Conservation (phyloP, 495 filamentous ascomycete genomes). For the Annulohypoxylon stygium region DNA sequence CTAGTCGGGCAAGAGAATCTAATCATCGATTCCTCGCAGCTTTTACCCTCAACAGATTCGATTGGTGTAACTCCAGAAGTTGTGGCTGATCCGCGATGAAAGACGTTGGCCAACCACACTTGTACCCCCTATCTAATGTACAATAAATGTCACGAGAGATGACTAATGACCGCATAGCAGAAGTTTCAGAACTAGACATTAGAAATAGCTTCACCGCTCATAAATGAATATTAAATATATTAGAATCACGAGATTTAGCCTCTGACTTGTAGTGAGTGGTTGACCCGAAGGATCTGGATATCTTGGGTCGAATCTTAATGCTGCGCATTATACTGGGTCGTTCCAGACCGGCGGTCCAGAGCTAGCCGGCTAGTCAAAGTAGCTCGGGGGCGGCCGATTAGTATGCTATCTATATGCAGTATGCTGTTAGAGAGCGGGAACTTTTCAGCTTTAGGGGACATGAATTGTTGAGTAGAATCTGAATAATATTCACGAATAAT, state of each 20-base stretch:
- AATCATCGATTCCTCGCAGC: background rate
- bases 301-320: constrained; percentile 20
- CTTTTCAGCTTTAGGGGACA: background rate
- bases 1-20: background rate
- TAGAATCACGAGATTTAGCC: constrained; percentile 15
- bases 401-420: constrained; percentile 17
- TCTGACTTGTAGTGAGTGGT: constrained; percentile 4
- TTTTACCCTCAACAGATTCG: constrained; percentile 5
- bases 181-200: constrained; percentile 23
- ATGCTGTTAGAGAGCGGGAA: background rate
- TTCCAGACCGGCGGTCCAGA: constrained; percentile 41
- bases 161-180: constrained; percentile 30
- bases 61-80: background rate
- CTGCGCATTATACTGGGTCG: constrained; percentile 23
- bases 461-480: background rate
- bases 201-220: constrained; percentile 37
- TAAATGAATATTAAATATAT: constrained; percentile 9
- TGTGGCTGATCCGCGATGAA: constrained; percentile 10
- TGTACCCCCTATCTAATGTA: constrained; percentile 30
- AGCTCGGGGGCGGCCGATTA: constrained; percentile 40
- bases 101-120: constrained; percentile 1
- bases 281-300: background rate
- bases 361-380: constrained; percentile 23
- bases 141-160: constrained; percentile 24
- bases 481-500: background rate